Evolutionary conservation across 352 stramenopile species (phyloP).

Genomic region (Pythium aquatile): DNA sequence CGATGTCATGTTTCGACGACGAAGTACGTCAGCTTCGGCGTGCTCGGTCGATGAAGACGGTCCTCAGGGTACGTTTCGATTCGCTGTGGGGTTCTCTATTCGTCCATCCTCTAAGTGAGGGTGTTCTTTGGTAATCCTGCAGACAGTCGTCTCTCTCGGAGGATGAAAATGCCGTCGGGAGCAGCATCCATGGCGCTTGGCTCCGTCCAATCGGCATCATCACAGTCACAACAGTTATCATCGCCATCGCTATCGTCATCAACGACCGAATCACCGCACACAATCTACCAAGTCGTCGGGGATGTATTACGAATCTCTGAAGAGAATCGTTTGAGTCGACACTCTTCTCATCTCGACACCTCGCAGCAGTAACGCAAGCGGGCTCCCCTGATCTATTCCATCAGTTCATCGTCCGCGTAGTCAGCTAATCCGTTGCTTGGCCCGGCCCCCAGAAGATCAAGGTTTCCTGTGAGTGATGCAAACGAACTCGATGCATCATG

Average conservation of each 20-base stretch:
- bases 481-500: conserved; percentile 15
- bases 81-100: too few relatives aligned
- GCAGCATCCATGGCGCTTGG: not conserved
- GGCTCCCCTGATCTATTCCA: conserved; percentile 1
- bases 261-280: conserved; percentile 9
- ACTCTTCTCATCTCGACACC: conserved; percentile 17
- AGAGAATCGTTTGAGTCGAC: conserved; percentile 21
- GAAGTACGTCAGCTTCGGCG: conserved; percentile 7
- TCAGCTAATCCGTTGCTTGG: conserved; percentile 10
- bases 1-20: conserved; percentile 39
- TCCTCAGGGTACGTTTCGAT: not conserved
- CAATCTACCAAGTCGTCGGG: conserved; percentile 34
- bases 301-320: conserved; percentile 39
- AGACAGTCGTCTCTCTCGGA: not conserved
- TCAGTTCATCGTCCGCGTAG: conserved; percentile 39
- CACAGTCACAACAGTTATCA: not conserved
- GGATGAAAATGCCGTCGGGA: not conserved
- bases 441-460: conserved; percentile 10
- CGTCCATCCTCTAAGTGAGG: not conserved
- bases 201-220: not conserved
- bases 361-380: not conserved
- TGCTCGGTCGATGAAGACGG: not conserved
- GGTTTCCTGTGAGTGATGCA: conserved; percentile 18
- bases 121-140: not conserved
- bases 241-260: not conserved